Evolutionary conservation across 768 basidiomycete genomes (phyloP).

Genomic region (Psilocybe subaeruginosa): DNA sequence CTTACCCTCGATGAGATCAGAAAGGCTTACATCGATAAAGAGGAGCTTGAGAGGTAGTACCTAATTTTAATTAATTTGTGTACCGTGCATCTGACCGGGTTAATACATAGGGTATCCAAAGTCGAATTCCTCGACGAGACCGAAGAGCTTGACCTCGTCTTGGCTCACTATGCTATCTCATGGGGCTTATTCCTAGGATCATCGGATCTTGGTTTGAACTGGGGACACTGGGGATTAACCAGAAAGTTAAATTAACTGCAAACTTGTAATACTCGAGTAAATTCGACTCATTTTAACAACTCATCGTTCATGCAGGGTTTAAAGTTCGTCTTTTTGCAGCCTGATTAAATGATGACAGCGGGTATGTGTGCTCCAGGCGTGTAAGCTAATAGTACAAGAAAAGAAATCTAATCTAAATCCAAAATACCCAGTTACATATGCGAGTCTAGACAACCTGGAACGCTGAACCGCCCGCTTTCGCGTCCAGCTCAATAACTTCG

Average conservation of each 20-base stretch:
- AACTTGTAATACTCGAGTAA: not conserved
- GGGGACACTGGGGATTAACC: conserved; percentile 42
- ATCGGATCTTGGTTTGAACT: conserved; percentile 18
- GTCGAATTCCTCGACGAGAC: conserved; percentile 93
- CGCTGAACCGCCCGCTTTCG: conserved; percentile 59
- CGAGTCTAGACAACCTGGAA: conserved; percentile 49
- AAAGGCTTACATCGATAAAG: conserved; percentile 41
- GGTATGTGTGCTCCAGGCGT: conserved; percentile 1
- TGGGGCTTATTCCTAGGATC: conserved; percentile 54
- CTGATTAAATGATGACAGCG: not conserved
- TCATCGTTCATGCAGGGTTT: not conserved
- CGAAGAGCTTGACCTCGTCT: conserved; percentile 90
- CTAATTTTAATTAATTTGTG: not conserved
- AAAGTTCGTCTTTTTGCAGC: not conserved
- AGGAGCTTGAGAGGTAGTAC: conserved; percentile 64
- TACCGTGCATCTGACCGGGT: not conserved
- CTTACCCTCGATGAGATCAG: conserved; percentile 75
- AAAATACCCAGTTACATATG: not conserved
- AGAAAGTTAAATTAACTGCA: conserved; percentile 11
- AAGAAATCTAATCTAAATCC: not conserved
- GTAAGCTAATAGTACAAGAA: not conserved
- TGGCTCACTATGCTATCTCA: conserved; percentile 87
- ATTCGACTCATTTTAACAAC: not conserved
- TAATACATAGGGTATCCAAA: conserved; percentile 59
- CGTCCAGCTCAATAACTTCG: conserved; percentile 56